Evolutionary conservation across 163 green algal genomes (phyloP).

Genomic region (Chloromonas sp.): DNA sequence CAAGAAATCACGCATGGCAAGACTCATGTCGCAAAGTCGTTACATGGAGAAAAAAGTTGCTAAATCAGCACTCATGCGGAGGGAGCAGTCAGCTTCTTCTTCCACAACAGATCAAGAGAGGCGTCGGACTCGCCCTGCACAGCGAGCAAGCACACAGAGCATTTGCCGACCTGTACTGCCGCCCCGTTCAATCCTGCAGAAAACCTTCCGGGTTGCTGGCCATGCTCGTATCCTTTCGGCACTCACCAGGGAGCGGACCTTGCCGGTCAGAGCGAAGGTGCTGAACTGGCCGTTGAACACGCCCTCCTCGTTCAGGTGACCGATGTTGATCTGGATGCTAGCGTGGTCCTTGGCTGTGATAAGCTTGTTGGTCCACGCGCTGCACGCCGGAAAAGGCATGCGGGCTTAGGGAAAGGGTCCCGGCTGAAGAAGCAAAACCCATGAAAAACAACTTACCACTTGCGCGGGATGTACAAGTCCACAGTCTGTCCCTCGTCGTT

Average conservation of each 20-base stretch:
- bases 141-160: background rate
- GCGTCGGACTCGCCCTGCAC: conserved; percentile 81
- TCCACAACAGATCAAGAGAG: conserved; percentile 87
- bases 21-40: too few relatives aligned
- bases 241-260: conserved; percentile 73
- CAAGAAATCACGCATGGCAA: too few relatives aligned
- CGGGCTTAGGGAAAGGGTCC: too few relatives aligned
- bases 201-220: background rate
- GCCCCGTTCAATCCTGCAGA: background rate
- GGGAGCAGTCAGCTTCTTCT: conserved; percentile 63
- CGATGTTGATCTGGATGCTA: conserved; percentile 97
- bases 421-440: background rate
- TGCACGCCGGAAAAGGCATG: conserved; percentile 35
- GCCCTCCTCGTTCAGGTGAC: conserved; percentile 92
- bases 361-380: conserved; percentile 98
- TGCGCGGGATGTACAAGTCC: conserved; percentile 41
- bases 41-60: too few relatives aligned
- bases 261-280: conserved; percentile 91
- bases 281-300: conserved; percentile 91
- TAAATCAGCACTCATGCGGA: too few relatives aligned
- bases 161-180: too few relatives aligned
- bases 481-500: conserved; percentile 48
- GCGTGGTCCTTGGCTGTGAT: conserved; percentile 98
- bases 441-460: background rate
- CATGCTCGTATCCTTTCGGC: background rate